phyloP scores from a whole-genome alignment of 495 filamentous ascomycete species.

The Penicillium turbatum region DNA sequence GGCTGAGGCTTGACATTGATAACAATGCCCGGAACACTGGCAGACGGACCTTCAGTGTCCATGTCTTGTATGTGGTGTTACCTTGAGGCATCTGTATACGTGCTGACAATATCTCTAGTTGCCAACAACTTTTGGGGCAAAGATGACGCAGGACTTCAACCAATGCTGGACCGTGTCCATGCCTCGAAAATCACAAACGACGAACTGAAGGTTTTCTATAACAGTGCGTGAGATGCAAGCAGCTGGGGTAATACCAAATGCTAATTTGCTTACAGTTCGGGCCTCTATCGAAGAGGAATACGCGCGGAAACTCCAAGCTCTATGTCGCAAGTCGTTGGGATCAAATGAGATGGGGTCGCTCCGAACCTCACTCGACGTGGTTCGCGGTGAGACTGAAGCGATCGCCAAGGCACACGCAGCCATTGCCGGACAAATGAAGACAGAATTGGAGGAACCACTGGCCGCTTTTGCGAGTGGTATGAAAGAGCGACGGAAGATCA shows the following conservation, averaged over 20 bases:
- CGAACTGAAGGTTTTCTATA: slow-evolving; percentile 90
- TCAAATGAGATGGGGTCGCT: slow-evolving; percentile 85
- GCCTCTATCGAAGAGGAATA: slow-evolving; percentile 97
- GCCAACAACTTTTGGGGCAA: slow-evolving; percentile 99
- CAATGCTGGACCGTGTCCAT: slow-evolving; percentile 94
- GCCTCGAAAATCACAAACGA: slow-evolving; percentile 93
- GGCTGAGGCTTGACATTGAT: slow-evolving; percentile 39
- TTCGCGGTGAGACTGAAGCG: slow-evolving; percentile 87
- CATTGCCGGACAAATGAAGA: slow-evolving; percentile 92
- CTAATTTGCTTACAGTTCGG: slow-evolving; percentile 56
- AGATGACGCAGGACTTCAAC: slow-evolving; percentile 92
- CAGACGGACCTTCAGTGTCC: slow-evolving; percentile 60
- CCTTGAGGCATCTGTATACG: not conserved
- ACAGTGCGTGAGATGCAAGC: slow-evolving; percentile 44
- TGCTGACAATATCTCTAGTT: slow-evolving; percentile 50
- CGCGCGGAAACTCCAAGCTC: slow-evolving; percentile 79
- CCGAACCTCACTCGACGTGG: slow-evolving; percentile 73
- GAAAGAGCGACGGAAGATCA: slow-evolving; percentile 93
- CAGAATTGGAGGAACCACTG: slow-evolving; percentile 92
- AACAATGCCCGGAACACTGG: slow-evolving; percentile 57
- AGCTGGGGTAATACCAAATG: not conserved
- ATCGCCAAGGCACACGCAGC: slow-evolving; percentile 90
- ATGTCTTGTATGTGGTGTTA: slow-evolving; percentile 53
- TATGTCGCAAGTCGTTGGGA: slow-evolving; percentile 85
- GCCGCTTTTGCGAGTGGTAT: slow-evolving; percentile 86